phyloP scores from a whole-genome alignment of 495 filamentous ascomycete species.

The Elaphomyces granulatus region DNA sequence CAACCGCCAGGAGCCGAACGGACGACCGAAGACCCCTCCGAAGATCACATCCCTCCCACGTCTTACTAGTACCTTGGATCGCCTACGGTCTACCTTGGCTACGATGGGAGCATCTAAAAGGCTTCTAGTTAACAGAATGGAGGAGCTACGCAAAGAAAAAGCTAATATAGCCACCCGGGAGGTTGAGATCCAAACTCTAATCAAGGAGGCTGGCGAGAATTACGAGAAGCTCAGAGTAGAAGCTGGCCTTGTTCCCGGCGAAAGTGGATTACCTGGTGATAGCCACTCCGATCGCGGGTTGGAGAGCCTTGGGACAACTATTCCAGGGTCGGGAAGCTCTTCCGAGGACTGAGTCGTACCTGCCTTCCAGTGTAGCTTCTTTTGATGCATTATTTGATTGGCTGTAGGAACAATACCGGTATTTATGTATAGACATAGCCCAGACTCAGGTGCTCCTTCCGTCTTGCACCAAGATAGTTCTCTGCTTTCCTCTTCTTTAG shows the following conservation, averaged over 20 bases:
- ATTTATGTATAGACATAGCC: too few relatives aligned
- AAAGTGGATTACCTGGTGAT: slow-evolving; percentile 12
- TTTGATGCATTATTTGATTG: too few relatives aligned
- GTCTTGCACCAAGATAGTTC: too few relatives aligned
- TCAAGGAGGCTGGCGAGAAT: slow-evolving; percentile 70
- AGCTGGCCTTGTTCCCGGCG: slow-evolving; percentile 28
- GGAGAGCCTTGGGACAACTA: slow-evolving; percentile 27
- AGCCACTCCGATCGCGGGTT: slow-evolving; percentile 25
- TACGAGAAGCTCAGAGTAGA: slow-evolving; percentile 50
- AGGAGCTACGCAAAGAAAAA: slow-evolving; percentile 50
- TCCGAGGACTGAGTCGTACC: slow-evolving; percentile 8
- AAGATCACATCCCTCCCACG: slow-evolving; percentile 44
- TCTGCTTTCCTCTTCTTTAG: not conserved
- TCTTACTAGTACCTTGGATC: slow-evolving; percentile 34
- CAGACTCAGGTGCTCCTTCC: too few relatives aligned
- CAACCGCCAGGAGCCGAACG: slow-evolving; percentile 19
- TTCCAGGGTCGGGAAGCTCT: slow-evolving; percentile 15
- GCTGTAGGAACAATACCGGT: too few relatives aligned
- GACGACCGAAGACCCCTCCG: slow-evolving; percentile 38
- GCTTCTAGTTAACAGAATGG: slow-evolving; percentile 41
- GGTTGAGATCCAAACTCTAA: slow-evolving; percentile 62
- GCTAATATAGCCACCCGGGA: slow-evolving; percentile 57
- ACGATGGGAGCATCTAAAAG: slow-evolving; percentile 41
- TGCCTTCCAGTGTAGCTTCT: not conserved
- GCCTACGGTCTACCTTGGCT: slow-evolving; percentile 36